Evolutionary conservation across 1,284 basidiomycete species (phyloP).

Genomic region (Uromyces viciae-fabae): DNA sequence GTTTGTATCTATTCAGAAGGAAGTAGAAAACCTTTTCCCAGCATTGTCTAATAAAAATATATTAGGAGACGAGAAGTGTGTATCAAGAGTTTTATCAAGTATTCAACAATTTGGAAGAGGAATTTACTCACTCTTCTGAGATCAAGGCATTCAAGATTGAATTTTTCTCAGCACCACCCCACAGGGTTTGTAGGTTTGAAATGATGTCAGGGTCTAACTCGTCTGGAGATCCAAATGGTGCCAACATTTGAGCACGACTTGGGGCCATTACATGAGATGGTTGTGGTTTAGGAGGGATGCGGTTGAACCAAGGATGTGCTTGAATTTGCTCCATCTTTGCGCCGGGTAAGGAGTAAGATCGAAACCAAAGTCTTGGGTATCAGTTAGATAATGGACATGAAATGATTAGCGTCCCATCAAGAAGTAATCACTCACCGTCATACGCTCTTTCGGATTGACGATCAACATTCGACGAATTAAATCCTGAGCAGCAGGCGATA

Average conservation of each 20-base stretch:
- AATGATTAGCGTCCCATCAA: constrained; percentile 25
- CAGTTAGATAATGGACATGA: too few species aligned
- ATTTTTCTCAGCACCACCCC: constrained; percentile 71
- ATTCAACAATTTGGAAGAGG: too few species aligned
- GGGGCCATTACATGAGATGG: constrained; percentile 58
- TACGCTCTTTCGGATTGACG: constrained; percentile 73
- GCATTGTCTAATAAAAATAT: constrained; percentile 62
- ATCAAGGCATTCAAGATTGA: constrained; percentile 67
- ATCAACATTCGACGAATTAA: constrained; percentile 83
- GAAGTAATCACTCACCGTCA: constrained; percentile 73
- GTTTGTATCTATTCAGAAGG: constrained; percentile 73
- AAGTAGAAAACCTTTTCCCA: constrained; percentile 94
- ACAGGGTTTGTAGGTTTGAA: constrained; percentile 82
- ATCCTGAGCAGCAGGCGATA: constrained; percentile 73
- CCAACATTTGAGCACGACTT: constrained; percentile 66
- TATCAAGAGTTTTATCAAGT: too few species aligned
- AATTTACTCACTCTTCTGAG: constrained; percentile 23
- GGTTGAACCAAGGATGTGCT: constrained; percentile 81
- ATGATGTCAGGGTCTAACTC: constrained; percentile 86
- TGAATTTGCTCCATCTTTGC: constrained; percentile 84
- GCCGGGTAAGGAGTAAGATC: too few species aligned
- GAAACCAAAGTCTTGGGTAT: too few species aligned
- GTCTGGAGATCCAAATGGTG: constrained; percentile 62
- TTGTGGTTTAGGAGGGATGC: constrained; percentile 62
- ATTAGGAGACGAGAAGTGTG: constrained; percentile 59